phyloP scores from a whole-genome alignment of 73 alveolate genomes.

The Paramecium tetraurelia region DNA sequence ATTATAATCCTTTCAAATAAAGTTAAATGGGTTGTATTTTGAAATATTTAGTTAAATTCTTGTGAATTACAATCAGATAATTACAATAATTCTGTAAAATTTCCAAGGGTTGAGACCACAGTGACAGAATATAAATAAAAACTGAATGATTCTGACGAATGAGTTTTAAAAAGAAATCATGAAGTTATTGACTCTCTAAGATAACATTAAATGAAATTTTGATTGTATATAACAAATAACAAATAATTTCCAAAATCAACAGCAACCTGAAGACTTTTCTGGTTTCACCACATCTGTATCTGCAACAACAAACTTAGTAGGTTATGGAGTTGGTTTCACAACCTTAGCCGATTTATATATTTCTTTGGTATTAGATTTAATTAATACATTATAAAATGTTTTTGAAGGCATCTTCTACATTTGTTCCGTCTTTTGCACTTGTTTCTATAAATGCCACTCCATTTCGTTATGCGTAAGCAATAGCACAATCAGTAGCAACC shows the following conservation, averaged over 20 bases:
- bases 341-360: background rate
- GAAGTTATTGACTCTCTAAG: background rate
- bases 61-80: background rate
- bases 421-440: slow-evolving; percentile 65
- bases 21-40: background rate
- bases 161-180: background rate
- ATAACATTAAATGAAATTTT: background rate
- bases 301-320: background rate
- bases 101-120: background rate
- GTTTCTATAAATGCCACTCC: background rate
- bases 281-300: background rate
- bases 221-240: background rate
- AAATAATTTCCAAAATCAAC: background rate
- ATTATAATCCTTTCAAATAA: background rate
- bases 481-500: background rate
- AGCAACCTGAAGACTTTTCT: background rate
- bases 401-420: background rate
- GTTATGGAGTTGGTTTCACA: background rate
- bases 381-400: background rate
- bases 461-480: background rate
- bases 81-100: background rate
- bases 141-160: background rate
- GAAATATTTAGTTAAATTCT: background rate
- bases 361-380: background rate
- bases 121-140: background rate